Base-by-base conservation (phyloP, 169 alveolate genomes). In the Nephromyces sp. region DNA sequence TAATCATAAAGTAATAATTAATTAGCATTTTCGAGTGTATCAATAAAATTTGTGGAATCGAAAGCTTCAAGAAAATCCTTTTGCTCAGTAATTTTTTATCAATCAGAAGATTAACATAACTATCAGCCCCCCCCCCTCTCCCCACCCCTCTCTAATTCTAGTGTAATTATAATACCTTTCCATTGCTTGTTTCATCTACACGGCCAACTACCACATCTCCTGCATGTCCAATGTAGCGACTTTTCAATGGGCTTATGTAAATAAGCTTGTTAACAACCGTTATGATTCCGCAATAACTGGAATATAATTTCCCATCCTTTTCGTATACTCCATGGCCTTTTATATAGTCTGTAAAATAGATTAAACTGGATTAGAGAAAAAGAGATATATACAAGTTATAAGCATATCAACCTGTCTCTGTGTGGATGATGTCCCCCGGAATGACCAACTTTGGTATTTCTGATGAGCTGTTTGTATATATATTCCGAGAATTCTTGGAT, bases 171-270 rank as follows among this genome's bases (percentile, higher is more conserved):
- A 15, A 15, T 70, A 74, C 80, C 52, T 65, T 65, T 28, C 75
- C 74, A 30, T 66, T 74, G 28, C 29, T 31, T 24, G 79, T 78
- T 25, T 82, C 87, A 3, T 66, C 74, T 33, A 82, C 82, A 3
- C 87, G 70, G 52, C 87, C 87, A 35, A 82, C 86, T n/a, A 82
- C 86, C 31, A 82, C 76, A 67, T 82, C 87, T 6, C 87, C 87
- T 8, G 77, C 87, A 63, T 75, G 77, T 28, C 81, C 87, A 63
- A 30, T 61, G 22, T 82, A 82, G 61, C 87, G 78, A 22, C 82
- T 74, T 62, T 79, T 77, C 34, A 82, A 64, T 15, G 87, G 80
- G 8, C 76, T 66, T 22, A 82, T 74, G 72, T 82, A 82, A 30
- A 82, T 70, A 28, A 82, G 77, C 32, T 79, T 80, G 21, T 82